These are phyloP conservation scores for Fusarium sp. DNA, from an alignment of 2,329 filamentous ascomycete genomes.

Conservation along the genomic window DNA sequence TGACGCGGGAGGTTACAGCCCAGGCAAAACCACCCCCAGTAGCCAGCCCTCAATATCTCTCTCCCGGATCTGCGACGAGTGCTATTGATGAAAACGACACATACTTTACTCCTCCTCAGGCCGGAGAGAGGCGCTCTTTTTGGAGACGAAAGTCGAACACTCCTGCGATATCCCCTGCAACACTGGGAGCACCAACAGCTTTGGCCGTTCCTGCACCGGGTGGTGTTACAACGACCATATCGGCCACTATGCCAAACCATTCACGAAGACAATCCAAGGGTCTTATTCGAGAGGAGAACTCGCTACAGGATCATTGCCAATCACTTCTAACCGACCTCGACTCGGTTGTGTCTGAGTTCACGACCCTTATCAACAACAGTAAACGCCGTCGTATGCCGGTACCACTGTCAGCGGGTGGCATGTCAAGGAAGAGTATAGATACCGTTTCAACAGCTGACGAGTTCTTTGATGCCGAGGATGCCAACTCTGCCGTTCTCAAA, in stretches of 20 bases:
- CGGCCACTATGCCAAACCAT: constrained; percentile 52
- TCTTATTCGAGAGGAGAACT: constrained; percentile 69
- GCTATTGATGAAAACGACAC: constrained; percentile 68
- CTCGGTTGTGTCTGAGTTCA: constrained; percentile 85
- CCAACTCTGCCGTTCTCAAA: constrained; percentile 77
- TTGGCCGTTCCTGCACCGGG: constrained; percentile 61
- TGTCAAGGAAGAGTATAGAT: constrained; percentile 78
- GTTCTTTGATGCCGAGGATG: constrained; percentile 91
- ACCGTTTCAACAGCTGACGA: constrained; percentile 85
- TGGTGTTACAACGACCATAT: constrained; percentile 51
- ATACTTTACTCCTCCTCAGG: constrained; percentile 62
- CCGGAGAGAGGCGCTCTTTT: constrained; percentile 75
- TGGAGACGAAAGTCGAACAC: constrained; percentile 91
- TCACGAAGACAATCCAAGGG: constrained; percentile 57
- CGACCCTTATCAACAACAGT: constrained; percentile 80
- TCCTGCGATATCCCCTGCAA: constrained; percentile 59
- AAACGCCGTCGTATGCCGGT: constrained; percentile 79
- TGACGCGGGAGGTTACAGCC: constrained; percentile 87
- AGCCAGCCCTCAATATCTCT: constrained; percentile 55
- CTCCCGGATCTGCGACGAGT: constrained; percentile 59
- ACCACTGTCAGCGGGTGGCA: constrained; percentile 63
- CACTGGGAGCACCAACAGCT: constrained; percentile 57
- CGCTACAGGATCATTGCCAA: constrained; percentile 85
- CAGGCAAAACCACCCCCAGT: constrained; percentile 51
- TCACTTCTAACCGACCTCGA: constrained; percentile 89